phyloP scores from a whole-genome alignment of 495 filamentous ascomycete species.

The Articulospora tetracladia region DNA sequence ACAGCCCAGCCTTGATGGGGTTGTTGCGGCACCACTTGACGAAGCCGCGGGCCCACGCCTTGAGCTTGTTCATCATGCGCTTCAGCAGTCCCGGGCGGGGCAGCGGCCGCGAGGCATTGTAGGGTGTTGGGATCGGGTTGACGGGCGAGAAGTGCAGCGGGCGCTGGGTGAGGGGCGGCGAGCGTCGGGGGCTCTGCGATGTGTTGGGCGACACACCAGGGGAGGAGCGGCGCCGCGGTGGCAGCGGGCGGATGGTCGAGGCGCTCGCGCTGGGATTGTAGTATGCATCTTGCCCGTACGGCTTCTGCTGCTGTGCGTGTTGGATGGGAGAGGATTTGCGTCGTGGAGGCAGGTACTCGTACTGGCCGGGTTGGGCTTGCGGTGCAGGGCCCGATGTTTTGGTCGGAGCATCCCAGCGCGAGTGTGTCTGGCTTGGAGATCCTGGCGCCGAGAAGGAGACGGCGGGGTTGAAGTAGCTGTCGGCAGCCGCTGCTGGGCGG shows the following conservation, averaged over 20 bases:
- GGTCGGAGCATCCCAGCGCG: background rate
- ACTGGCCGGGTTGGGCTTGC: background rate
- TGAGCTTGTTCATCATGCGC: conserved; percentile 16
- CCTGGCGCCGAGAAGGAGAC: conserved; percentile 8
- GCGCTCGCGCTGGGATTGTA: background rate
- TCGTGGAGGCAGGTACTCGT: conserved; percentile 4
- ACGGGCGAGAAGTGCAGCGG: conserved; percentile 20
- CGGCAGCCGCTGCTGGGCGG: background rate
- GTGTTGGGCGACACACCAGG: conserved; percentile 4
- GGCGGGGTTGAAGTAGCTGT: conserved; percentile 15
- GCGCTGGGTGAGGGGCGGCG: conserved; percentile 1
- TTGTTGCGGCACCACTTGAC: conserved; percentile 15
- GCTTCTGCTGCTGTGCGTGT: background rate
- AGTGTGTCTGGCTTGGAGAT: conserved; percentile 7
- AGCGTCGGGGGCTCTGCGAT: background rate
- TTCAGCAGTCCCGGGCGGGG: conserved; percentile 13
- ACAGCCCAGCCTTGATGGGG: conserved; percentile 17
- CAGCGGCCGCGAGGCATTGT: conserved; percentile 13
- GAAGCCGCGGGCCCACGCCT: background rate
- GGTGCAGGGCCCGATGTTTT: background rate
- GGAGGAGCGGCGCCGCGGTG: conserved; percentile 4
- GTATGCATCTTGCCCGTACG: background rate
- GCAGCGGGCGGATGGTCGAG: background rate
- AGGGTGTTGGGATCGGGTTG: conserved; percentile 17
- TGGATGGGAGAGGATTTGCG: conserved; percentile 8